Evolutionary conservation across 768 basidiomycete genomes (phyloP).

Genomic region (Sporobolomyces roseus): DNA sequence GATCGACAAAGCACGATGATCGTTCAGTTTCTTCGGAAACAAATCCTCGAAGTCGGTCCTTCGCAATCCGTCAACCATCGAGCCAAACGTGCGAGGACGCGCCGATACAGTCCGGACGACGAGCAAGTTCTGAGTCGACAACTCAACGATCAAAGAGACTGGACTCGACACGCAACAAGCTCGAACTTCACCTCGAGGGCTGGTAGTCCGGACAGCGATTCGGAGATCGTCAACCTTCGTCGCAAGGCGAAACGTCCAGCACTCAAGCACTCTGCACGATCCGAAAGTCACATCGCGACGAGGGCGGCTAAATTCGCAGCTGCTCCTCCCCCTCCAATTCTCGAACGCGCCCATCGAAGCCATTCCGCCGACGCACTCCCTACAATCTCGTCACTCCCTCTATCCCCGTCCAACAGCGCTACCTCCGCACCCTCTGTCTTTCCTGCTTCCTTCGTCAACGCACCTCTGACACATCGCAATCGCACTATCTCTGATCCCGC

Average conservation of each 20-base stretch:
- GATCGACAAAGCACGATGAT: too few species aligned
- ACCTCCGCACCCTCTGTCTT: neutral
- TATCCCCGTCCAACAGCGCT: neutral
- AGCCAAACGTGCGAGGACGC: slow-evolving; percentile 16
- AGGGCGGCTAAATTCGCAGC: too few species aligned
- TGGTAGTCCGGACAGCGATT: neutral
- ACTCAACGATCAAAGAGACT: too few species aligned
- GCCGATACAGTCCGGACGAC: slow-evolving; percentile 12
- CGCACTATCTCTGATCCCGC: neutral
- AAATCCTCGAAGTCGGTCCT: neutral
- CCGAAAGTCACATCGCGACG: slow-evolving; percentile 5
- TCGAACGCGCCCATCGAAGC: slow-evolving; percentile 5
- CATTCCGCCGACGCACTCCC: slow-evolving; percentile 21
- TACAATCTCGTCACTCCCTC: neutral
- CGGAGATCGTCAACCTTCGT: neutral
- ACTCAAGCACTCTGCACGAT: slow-evolving; percentile 18
- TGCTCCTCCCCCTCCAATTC: neutral
- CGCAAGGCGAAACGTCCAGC: slow-evolving; percentile 18
- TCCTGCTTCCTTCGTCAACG: neutral
- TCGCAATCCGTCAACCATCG: neutral
- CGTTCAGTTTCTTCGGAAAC: too few species aligned
- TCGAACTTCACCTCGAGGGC: neutral
- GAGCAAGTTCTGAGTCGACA: neutral
- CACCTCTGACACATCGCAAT: neutral
- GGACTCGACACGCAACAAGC: neutral